Evolutionary conservation across 1,284 basidiomycete genomes (phyloP).

Genomic region (Tilletia indica): DNA sequence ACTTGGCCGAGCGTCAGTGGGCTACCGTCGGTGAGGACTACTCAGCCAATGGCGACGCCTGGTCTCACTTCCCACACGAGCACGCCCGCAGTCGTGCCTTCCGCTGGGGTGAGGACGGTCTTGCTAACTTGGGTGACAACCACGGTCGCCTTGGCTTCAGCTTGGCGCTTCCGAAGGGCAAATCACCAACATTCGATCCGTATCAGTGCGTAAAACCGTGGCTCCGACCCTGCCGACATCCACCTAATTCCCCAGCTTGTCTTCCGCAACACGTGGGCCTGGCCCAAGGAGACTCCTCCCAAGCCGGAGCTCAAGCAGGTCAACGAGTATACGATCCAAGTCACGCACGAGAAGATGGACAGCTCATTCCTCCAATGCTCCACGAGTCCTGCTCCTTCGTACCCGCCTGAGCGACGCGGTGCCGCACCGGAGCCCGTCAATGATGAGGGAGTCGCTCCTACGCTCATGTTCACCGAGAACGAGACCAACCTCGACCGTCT

Average conservation of each 20-base stretch:
- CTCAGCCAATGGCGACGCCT: no score
- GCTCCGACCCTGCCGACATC: slow-evolving; percentile 89
- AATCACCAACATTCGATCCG: slow-evolving; percentile 93
- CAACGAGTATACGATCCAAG: slow-evolving; percentile 62
- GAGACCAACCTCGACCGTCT: slow-evolving; percentile 91
- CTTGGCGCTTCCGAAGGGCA: slow-evolving; percentile 88
- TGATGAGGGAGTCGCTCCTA: slow-evolving; percentile 59
- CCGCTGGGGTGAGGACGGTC: slow-evolving; percentile 95
- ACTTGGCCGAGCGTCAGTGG: no score
- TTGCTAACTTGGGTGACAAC: slow-evolving; percentile 94
- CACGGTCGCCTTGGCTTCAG: slow-evolving; percentile 88
- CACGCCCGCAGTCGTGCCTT: no score
- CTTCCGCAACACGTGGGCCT: slow-evolving; percentile 98
- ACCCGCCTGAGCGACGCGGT: slow-evolving; percentile 64
- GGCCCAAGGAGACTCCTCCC: slow-evolving; percentile 76
- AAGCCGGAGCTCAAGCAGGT: slow-evolving; percentile 67
- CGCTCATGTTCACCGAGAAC: slow-evolving; percentile 68
- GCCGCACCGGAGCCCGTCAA: slow-evolving; percentile 54
- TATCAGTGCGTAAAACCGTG: slow-evolving; percentile 93
- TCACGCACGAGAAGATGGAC: slow-evolving; percentile 66
- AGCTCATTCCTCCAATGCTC: slow-evolving; percentile 76
- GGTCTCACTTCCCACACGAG: no score
- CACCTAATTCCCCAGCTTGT: slow-evolving; percentile 93
- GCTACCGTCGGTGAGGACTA: no score
- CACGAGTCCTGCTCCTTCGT: slow-evolving; percentile 84